These are phyloP conservation scores for Ziziphus jujuba DNA, from an alignment of 306 rosid species.

Conservation along the genomic window DNA sequence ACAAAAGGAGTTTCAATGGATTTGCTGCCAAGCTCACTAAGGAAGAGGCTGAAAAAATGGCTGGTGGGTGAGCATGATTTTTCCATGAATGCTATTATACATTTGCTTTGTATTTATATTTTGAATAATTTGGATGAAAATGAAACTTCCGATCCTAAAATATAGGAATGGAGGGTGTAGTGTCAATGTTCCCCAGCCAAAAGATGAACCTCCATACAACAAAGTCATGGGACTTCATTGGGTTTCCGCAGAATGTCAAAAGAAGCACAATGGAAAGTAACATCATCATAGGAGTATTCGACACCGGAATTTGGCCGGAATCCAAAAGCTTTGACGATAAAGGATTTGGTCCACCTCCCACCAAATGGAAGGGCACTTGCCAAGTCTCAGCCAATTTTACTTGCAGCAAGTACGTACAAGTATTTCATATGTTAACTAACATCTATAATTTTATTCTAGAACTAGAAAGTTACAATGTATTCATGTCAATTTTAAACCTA, in stretches of 20 bases:
- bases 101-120: neutral
- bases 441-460: no score
- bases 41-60: no score
- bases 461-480: no score
- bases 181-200: conserved; percentile 33
- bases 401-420: conserved; percentile 28
- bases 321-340: conserved; percentile 40
- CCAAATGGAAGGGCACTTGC: conserved; percentile 46
- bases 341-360: conserved; percentile 49
- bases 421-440: no score
- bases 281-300: conserved; percentile 40
- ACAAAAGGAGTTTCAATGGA: conserved; percentile 36
- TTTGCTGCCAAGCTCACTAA: no score
- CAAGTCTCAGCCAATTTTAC: conserved; percentile 28
- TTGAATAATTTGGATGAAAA: no score
- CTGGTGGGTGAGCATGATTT: no score
- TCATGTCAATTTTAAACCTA: no score
- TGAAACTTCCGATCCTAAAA: no score
- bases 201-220: conserved; percentile 27
- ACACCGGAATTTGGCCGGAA: conserved; percentile 47
- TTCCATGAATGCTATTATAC: conserved; percentile 25
- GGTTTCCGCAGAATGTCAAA: conserved; percentile 8
- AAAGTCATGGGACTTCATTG: conserved; percentile 53
- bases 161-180: no score
- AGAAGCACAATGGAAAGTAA: conserved; percentile 24